Evolutionary conservation across 2,329 filamentous ascomycete genomes (phyloP).

Genomic region (Sclerotinia subarctica): DNA sequence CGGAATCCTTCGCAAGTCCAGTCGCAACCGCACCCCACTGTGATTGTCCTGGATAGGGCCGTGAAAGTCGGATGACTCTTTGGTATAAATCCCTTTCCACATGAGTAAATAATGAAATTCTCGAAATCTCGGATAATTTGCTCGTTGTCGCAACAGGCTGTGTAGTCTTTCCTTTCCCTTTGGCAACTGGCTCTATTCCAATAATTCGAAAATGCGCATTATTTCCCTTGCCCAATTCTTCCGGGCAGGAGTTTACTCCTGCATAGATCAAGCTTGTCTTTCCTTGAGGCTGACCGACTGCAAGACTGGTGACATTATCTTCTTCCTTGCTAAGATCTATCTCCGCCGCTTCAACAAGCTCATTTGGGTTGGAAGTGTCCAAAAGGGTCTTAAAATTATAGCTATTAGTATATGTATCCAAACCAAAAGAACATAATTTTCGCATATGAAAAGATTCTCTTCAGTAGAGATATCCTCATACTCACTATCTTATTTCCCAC

Average conservation of each 20-base stretch:
- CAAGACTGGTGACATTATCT: conserved; percentile 84
- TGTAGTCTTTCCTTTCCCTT: conserved; percentile 38
- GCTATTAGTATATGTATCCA: neutral
- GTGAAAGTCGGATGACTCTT: conserved; percentile 54
- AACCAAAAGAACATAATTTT: neutral
- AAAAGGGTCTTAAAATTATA: conserved; percentile 35
- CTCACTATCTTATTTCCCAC: conserved; percentile 83
- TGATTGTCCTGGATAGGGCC: conserved; percentile 49
- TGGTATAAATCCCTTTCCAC: conserved; percentile 55
- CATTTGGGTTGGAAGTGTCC: conserved; percentile 34
- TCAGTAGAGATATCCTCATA: conserved; percentile 24
- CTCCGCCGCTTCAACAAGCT: conserved; percentile 62
- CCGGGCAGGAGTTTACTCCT: conserved; percentile 78
- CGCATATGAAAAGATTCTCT: neutral
- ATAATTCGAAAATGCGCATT: conserved; percentile 85
- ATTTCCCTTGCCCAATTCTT: conserved; percentile 67
- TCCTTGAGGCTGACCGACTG: conserved; percentile 59
- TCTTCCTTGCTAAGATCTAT: conserved; percentile 78
- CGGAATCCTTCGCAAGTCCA: conserved; percentile 68
- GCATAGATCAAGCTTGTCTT: conserved; percentile 62
- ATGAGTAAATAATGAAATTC: conserved; percentile 51
- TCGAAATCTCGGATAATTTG: conserved; percentile 52
- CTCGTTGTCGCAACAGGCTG: conserved; percentile 35
- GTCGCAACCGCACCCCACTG: conserved; percentile 77
- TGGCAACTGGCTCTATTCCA: conserved; percentile 47